Conservation (phyloP, 441 rosid species). For the Populus tomentosa region DNA sequence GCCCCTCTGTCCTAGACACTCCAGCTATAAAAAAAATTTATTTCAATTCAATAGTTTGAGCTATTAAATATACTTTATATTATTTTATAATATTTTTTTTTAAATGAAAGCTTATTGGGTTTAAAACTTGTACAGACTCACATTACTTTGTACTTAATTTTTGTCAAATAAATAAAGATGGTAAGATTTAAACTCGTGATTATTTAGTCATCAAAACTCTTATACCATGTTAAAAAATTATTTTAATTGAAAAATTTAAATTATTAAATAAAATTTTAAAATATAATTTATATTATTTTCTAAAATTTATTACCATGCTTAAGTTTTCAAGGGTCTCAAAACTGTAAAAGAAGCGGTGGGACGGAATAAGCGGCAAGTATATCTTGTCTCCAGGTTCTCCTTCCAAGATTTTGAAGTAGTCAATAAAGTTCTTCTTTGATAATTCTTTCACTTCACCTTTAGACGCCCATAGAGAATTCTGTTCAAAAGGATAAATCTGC, state of each 20-base stretch:
- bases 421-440: not conserved
- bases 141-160: too few relatives aligned
- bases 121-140: too few relatives aligned
- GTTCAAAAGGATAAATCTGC: not conserved
- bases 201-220: rapidly evolving
- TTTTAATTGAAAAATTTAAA: rapidly evolving
- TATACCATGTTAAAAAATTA: rapidly evolving
- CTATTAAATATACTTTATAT: too few relatives aligned
- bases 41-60: too few relatives aligned
- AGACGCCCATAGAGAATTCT: not conserved
- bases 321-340: not conserved
- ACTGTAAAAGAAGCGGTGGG: not conserved
- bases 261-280: too few relatives aligned
- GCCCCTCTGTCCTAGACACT: too few relatives aligned
- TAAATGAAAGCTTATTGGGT: rapidly evolving
- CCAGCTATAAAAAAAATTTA: too few relatives aligned
- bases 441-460: not conserved
- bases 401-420: not conserved
- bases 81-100: rapidly evolving
- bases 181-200: rapidly evolving
- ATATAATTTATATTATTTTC: too few relatives aligned
- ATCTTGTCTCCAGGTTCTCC: not conserved
- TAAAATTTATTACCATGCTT: rapidly evolving
- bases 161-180: rapidly evolving
- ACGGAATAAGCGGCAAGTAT: not conserved